These are phyloP conservation scores for Cryptococcus floricola DNA, from an alignment of 1,284 basidiomycete species.

Conservation along the genomic window DNA sequence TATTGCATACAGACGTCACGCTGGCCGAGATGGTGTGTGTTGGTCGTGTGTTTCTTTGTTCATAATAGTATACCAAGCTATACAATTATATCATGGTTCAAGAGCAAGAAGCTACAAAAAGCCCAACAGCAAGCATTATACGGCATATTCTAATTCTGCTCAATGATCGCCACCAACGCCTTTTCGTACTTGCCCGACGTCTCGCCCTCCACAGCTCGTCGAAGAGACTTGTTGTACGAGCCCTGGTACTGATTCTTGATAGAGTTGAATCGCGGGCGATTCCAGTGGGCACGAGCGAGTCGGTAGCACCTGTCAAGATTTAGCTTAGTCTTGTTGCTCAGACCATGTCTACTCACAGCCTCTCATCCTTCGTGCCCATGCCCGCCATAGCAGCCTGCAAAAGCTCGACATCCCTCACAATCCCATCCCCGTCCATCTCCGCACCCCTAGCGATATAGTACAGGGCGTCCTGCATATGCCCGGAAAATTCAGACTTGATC, in stretches of 20 bases:
- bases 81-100: too few relatives aligned
- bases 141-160: constrained; percentile 20
- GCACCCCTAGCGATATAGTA: constrained; percentile 40
- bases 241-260: constrained; percentile 46
- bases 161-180: constrained; percentile 34
- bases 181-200: constrained; percentile 49
- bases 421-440: constrained; percentile 45
- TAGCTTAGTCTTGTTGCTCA: neutral
- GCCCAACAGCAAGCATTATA: too few relatives aligned
- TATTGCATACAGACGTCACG: too few relatives aligned
- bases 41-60: too few relatives aligned
- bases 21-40: too few relatives aligned
- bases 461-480: constrained; percentile 48
- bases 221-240: constrained; percentile 35
- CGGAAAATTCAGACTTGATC: constrained; percentile 48
- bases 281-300: constrained; percentile 47
- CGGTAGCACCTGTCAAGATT: constrained; percentile 36
- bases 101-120: too few relatives aligned
- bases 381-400: constrained; percentile 46
- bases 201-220: constrained; percentile 42
- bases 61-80: too few relatives aligned
- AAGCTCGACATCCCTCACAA: constrained; percentile 41
- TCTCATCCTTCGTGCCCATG: constrained; percentile 50
- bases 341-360: constrained; percentile 30
- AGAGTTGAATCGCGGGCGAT: constrained; percentile 42